Evolutionary conservation across 768 basidiomycete species (phyloP).

Genomic region (Boletus rufocinnamomeus): DNA sequence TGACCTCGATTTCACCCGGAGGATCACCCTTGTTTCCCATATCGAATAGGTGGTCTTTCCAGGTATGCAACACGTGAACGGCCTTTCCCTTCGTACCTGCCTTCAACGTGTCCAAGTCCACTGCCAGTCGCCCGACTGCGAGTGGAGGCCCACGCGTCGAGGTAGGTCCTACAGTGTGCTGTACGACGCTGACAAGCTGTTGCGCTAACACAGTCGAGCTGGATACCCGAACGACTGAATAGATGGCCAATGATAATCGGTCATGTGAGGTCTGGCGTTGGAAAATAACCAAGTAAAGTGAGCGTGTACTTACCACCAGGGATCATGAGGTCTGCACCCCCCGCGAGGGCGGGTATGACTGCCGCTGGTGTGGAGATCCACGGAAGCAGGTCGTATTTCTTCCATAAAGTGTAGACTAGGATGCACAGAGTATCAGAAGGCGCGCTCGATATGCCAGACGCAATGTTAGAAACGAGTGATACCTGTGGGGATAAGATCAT

Average conservation of each 20-base stretch:
- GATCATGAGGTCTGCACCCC: slow-evolving; percentile 88
- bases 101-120: slow-evolving; percentile 50
- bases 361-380: slow-evolving; percentile 68
- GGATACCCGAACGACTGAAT: slow-evolving; percentile 58
- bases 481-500: slow-evolving; percentile 74
- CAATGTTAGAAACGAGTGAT: not conserved
- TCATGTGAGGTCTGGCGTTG: not conserved
- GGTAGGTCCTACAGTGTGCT: slow-evolving; percentile 40
- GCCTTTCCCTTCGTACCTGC: slow-evolving; percentile 74
- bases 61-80: slow-evolving; percentile 68
- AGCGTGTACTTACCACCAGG: slow-evolving; percentile 64
- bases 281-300: not conserved
- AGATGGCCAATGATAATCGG: not conserved
- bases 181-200: slow-evolving; percentile 65
- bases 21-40: slow-evolving; percentile 65
- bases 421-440: not conserved
- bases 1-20: slow-evolving; percentile 44
- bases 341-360: slow-evolving; percentile 69
- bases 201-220: slow-evolving; percentile 39
- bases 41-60: slow-evolving; percentile 76
- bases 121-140: slow-evolving; percentile 74
- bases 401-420: slow-evolving; percentile 78
- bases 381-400: slow-evolving; percentile 65
- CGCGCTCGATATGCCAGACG: not conserved
- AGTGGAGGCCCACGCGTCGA: slow-evolving; percentile 49